Percentiles rank a stretch among this genome's conserved stretches.
Conservation (phyloP, 495 filamentous ascomycete genomes). For the Aspergillus diversus region DNA sequence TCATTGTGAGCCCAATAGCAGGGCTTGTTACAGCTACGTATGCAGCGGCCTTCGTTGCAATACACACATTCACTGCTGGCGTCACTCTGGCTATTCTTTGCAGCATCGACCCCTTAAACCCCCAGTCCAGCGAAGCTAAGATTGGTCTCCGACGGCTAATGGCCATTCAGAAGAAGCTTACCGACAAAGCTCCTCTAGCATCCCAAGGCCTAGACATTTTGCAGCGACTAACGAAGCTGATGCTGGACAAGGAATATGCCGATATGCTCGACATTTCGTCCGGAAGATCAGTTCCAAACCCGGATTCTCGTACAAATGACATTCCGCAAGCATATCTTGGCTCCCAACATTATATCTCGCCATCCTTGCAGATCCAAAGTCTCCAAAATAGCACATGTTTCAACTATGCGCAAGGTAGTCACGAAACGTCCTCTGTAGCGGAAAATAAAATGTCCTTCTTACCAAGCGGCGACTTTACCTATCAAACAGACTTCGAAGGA, state of each 20-base stretch:
- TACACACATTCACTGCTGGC: conserved; percentile 38
- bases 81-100: conserved; percentile 31
- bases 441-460: background rate
- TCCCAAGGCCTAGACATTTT: conserved; percentile 34
- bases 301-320: no score
- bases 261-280: conserved; percentile 21
- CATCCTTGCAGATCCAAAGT: no score
- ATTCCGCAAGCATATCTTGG: no score
- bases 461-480: background rate
- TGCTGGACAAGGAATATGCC: conserved; percentile 37
- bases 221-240: conserved; percentile 26
- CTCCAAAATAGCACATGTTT: no score
- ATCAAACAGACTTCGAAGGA: background rate
- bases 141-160: conserved; percentile 28
- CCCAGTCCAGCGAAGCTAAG: conserved; percentile 24
- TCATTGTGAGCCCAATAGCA: conserved; percentile 21
- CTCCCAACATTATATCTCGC: no score
- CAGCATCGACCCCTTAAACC: conserved; percentile 30
- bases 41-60: conserved; percentile 33
- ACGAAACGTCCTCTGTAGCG: background rate
- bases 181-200: conserved; percentile 25
- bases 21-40: conserved; percentile 32
- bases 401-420: no score
- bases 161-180: conserved; percentile 28
- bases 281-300: no score